Evolutionary conservation across 176 grass and related monocot species (phyloP), one percentile per base, ranked within the genome.

Genomic region (Zizania latifolia): DNA sequence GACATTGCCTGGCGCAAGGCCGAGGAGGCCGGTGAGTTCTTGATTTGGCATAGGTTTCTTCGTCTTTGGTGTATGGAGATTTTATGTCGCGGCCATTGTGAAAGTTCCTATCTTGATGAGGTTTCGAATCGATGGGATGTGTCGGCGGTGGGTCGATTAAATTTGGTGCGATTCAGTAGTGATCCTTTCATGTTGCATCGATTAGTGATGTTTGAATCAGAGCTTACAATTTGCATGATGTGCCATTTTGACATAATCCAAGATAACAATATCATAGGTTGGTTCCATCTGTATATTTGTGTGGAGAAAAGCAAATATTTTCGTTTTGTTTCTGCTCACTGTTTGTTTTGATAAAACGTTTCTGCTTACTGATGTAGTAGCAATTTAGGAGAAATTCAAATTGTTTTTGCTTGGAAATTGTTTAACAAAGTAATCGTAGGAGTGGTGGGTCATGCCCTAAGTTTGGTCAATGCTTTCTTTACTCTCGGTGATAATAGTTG

Each of bases 1-100:
- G 77, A 90, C 74, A 78, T 93, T 70, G 74, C 84, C 10, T 87
- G 87, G 46, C 75, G 84, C 78, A 93, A 90, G 81, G 74, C 81
- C 1, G 73, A 93, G 81, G 87, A 85, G 58, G 87, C 87, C 17
- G 87, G 91, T 93, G 63, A 70, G 84, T 82, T 40, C 9, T 62
- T 77, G 39, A 46, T 43, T 56, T 32, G 1, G 5, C 0, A 10
- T 54, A 36, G 11, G 59, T 26, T 38, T 11, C 10, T 51, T 43
- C 61, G 51, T 53, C 35, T n/a, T n/a, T n/a, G n/a, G n/a, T n/a
- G n/a, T n/a, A n/a, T n/a, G n/a, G n/a, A n/a, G n/a, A n/a, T n/a
- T n/a, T n/a, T n/a, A n/a, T n/a, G n/a, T n/a, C n/a, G 8, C 19
- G 57, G 5, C 6, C 6, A 68, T 16, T 4, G 51, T 6, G 6